These are phyloP conservation scores for Articulospora tetracladia DNA, from an alignment of 495 filamentous ascomycete species.

Conservation along the genomic window DNA sequence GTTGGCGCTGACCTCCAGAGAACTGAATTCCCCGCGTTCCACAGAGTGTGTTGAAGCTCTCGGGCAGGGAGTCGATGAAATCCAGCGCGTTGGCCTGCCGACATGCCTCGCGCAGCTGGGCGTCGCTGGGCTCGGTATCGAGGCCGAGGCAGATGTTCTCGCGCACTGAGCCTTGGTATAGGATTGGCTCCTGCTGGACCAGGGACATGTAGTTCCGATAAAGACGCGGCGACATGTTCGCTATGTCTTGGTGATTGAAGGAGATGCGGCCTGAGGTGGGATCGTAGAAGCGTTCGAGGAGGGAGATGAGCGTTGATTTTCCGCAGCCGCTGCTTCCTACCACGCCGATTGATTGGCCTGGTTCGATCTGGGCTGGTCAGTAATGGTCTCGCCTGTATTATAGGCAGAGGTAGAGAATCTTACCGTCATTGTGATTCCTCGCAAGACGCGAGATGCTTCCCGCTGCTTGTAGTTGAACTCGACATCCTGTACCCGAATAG, in stretches of 20 bases:
- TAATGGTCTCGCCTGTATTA: no score
- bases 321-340: constrained; percentile 59
- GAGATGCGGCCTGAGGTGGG: background rate
- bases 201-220: constrained; percentile 32
- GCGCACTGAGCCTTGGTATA: constrained; percentile 50
- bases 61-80: constrained; percentile 40
- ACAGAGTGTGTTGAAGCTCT: constrained; percentile 46
- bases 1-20: constrained; percentile 58
- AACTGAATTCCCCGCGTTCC: constrained; percentile 52
- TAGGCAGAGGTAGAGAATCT: no score
- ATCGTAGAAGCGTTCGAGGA: constrained; percentile 57
- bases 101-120: background rate
- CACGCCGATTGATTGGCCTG: constrained; percentile 55
- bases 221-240: background rate
- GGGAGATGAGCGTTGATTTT: constrained; percentile 57
- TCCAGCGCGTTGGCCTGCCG: constrained; percentile 2
- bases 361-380: constrained; percentile 32
- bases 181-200: constrained; percentile 50
- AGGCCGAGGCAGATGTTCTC: constrained; percentile 51
- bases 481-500: background rate
- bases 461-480: background rate
- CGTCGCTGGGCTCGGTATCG: background rate
- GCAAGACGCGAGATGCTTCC: background rate
- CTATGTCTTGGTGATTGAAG: background rate
- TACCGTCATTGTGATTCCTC: background rate